These are phyloP conservation scores for Cicer judaicum DNA, from an alignment of 306 rosid genomes.

Conservation along the genomic window DNA sequence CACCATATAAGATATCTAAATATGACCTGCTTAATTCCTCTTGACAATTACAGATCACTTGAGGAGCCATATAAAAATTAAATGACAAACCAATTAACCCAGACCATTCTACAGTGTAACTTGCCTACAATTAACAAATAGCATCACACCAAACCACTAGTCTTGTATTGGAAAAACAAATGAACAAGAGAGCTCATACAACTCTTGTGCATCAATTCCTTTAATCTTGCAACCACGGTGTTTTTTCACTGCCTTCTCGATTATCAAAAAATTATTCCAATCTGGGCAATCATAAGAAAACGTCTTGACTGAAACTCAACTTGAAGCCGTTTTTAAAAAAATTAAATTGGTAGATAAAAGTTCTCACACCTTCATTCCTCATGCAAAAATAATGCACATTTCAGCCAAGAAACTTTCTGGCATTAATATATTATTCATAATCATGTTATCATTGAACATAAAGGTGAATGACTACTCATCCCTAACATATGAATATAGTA, in stretches of 20 bases:
- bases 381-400: not conserved
- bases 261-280: not conserved
- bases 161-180: constrained; percentile 26
- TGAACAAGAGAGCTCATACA: not conserved
- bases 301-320: constrained; percentile 2
- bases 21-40: not conserved
- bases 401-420: constrained; percentile 15
- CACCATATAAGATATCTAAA: not conserved
- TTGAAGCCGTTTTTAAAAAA: not conserved
- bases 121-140: constrained; percentile 10
- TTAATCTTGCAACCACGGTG: not conserved
- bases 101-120: not conserved
- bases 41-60: not conserved
- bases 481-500: constrained; percentile 12
- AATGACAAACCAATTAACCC: not conserved
- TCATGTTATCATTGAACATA: constrained; percentile 5
- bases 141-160: constrained; percentile 6
- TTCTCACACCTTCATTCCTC: not conserved
- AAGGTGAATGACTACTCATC: not conserved
- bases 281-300: not conserved
- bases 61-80: not conserved
- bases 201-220: constrained; percentile 14
- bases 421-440: constrained; percentile 16
- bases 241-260: constrained; percentile 4
- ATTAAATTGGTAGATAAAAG: constrained; percentile 15